A percentile compares a stretch with the other conserved stretches of the same genome.
These are phyloP conservation scores for Pestalotiopsis sp. DNA, from an alignment of 2,329 filamentous ascomycete species.

Conservation along the genomic window DNA sequence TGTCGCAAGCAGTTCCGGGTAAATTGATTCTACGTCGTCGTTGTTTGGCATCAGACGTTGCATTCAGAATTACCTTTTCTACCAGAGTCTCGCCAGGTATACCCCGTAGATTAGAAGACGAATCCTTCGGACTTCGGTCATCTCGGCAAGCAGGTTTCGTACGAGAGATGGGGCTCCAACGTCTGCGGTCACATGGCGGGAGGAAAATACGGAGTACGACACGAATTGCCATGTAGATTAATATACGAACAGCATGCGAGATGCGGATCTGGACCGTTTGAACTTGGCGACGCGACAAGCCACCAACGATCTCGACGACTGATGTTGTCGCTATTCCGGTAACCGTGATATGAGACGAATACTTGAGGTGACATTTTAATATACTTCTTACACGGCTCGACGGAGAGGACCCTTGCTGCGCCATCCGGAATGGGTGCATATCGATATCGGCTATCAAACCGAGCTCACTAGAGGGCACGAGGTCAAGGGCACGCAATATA, in stretches of 20 bases:
- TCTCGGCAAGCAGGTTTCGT: not conserved
- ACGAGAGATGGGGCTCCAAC: not conserved
- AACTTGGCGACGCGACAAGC: constrained; percentile 5
- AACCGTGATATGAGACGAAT: not conserved
- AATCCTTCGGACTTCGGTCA: not conserved
- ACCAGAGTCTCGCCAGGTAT: not conserved
- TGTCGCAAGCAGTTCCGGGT: not conserved
- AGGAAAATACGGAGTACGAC: not conserved
- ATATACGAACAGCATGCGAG: not conserved
- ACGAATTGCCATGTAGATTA: not conserved
- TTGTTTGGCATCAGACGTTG: not conserved
- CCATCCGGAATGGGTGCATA: not conserved
- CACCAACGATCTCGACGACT: not conserved
- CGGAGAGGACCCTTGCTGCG: not conserved
- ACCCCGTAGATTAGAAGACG: not conserved
- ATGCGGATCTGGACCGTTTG: not conserved
- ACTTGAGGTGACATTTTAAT: constrained; percentile 2
- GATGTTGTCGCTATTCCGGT: not conserved
- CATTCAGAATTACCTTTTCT: not conserved
- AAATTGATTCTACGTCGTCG: not conserved
- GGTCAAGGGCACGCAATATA: not conserved
- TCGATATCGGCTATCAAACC: constrained; percentile 1
- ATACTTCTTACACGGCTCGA: not conserved
- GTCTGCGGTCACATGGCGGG: not conserved
- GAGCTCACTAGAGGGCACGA: not conserved